A percentile compares a stretch with the other conserved stretches of the same genome.
phyloP scores from a whole-genome alignment of 169 alveolate species.

The Plasmodium yoelii region DNA sequence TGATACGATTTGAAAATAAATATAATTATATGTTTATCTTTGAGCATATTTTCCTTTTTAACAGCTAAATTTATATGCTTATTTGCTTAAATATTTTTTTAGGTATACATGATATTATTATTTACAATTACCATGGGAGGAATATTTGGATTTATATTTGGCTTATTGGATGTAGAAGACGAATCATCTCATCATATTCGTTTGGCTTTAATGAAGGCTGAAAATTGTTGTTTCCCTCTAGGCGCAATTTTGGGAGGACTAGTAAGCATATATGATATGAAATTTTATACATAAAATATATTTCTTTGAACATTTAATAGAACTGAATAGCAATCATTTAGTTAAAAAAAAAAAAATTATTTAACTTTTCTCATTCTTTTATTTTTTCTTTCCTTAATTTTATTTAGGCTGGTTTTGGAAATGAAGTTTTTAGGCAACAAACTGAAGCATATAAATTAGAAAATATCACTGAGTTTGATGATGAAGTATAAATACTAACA shows the following conservation, averaged over 20 bases:
- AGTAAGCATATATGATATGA: constrained; percentile 64
- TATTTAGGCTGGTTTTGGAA: constrained; percentile 86
- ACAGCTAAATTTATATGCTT: not conserved
- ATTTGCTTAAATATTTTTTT: not conserved
- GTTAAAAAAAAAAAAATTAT: no score
- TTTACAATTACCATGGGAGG: constrained; percentile 94
- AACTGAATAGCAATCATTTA: not conserved
- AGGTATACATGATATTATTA: constrained; percentile 90
- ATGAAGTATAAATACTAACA: constrained; percentile 80
- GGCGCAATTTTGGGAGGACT: constrained; percentile 95
- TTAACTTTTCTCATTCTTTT: not conserved
- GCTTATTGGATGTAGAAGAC: constrained; percentile 94
- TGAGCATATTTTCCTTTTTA: not conserved
- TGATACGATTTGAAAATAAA: no score
- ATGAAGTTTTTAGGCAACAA: constrained; percentile 87
- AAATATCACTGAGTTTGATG: constrained; percentile 88
- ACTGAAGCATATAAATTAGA: constrained; percentile 82
- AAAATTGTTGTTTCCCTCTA: constrained; percentile 93
- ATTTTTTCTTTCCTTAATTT: constrained; percentile 6
- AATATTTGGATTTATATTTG: constrained; percentile 95
- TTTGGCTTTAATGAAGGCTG: constrained; percentile 93
- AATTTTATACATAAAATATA: not conserved
- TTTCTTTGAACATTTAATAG: not conserved
- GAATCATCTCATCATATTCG: constrained; percentile 91
- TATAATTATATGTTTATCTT: not conserved